Base-by-base conservation (phyloP, 2,329 filamentous ascomycete genomes). In the Dactylellina leptospora region DNA sequence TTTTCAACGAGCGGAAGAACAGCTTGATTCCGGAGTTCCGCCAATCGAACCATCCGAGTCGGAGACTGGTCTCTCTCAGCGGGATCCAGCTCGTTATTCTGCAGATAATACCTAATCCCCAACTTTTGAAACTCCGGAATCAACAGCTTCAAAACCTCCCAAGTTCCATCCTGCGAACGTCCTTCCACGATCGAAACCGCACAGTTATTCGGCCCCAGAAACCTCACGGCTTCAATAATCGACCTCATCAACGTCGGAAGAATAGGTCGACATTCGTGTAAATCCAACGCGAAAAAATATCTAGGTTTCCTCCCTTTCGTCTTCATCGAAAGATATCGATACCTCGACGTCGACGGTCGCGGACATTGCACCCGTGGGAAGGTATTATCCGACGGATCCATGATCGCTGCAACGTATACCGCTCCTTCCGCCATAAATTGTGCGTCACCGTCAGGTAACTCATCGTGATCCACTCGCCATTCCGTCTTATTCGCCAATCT, bases 211-310 rank as follows among this genome's bases (percentile, higher is more conserved):
- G 44, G 44, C n/a, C 44, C 44, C 2, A 48, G 22, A 48, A 48
- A 4, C 2, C 20, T 3, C 3, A 48, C 20, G 10, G n/a, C 22
- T 23, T 27, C 44, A 11, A 48, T 23, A 2, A 48, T n/a, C 16
- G 44, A 20, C 2, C 44, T 16, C 2, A 48, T 9, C 5, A 48
- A 23, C 5, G 44, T 23, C 2, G 44, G 44, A 13, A 48, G 44
- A 28, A 48, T 48, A 6, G 11, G 20, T 13, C 10, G 10, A 20
- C 44, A 27, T 27, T 48, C 6, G 23, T 27, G 23, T n/a, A 48
- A n/a, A n/a, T 48, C 23, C 9, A 48, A n/a, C 13, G 44, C 44
- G 20, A 48, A 48, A 23, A 48, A 48, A n/a, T 23, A 48, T 48
- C 27, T 48, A 2, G 11, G 42, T 20, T 45, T 45, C 11, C 23